Base-by-base conservation (phyloP, 2,329 filamentous ascomycete species). In the Fonsecaea multimorphosa region DNA sequence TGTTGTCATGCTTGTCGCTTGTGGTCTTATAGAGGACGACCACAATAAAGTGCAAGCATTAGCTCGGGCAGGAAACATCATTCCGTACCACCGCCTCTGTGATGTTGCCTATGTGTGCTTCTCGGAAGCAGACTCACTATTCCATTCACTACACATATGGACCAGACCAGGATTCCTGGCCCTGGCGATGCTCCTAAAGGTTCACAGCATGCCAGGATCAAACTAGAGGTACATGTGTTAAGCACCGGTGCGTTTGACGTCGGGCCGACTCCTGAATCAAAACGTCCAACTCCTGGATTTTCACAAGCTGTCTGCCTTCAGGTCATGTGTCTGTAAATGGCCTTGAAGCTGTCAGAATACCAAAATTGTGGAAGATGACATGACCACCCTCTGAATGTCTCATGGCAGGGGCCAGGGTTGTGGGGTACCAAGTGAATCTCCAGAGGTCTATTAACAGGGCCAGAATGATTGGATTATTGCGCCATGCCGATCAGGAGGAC, bases 401-500 rank as follows among this genome's bases (percentile, higher is more conserved):
- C 60, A 58, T n/a, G 27, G 52, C 24, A 19, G 27, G 52, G 29
- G 44, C 22, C 44, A 49, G 44, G 40, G 44, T 16, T 49, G 65
- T 67, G 65, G 61, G 61, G 65, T 61, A 44, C 32, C 22, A 46
- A 36, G 31, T 54, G 29, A 16, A 31, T 19, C 31, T 31, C 46
- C 34, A 27, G 46, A 38, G 36, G 32, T 54, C 51, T 22, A n/a
- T n/a, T n/a, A 46, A 29, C 51, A 40, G 24, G 19, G 54, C n/a
- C 31, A 52, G 34, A 54, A 55, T n/a, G n/a, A n/a, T 34, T 27
- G 53, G 61, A 27, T 34, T 38, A 68, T 68, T 65, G 66, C 66
- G 66, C 66, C 63, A 68, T 65, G 62, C 59, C 64, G 62, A 68
- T 68, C 58, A 36, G 59, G 32, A 22, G 36, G 56, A 40, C 32